These are phyloP conservation scores for Colletotrichum sp. DNA, from an alignment of 2,329 filamentous ascomycete species.

Conservation along the genomic window DNA sequence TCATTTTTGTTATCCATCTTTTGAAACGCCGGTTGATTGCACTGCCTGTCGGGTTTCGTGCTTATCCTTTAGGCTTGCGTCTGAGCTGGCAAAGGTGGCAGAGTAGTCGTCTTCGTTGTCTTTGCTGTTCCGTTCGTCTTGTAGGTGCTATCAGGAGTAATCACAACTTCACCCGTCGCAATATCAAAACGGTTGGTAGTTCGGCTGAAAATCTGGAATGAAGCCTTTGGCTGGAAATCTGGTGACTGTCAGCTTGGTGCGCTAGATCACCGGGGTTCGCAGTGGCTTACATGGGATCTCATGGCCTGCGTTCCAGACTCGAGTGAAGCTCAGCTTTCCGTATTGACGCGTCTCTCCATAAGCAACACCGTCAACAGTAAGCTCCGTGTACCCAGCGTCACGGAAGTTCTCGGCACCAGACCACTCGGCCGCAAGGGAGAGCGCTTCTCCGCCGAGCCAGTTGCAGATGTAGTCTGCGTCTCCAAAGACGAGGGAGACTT, in stretches of 20 bases:
- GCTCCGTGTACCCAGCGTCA: constrained; percentile 66
- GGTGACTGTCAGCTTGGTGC: constrained; percentile 25
- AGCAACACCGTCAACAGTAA: constrained; percentile 63
- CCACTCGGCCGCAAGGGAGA: constrained; percentile 56
- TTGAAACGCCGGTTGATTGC: no score
- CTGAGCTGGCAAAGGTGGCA: not conserved
- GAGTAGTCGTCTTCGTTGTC: not conserved
- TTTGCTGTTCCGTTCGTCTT: constrained; percentile 2
- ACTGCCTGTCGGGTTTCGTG: no score
- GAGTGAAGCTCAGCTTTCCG: constrained; percentile 65
- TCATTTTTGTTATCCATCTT: no score
- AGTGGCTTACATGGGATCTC: not conserved
- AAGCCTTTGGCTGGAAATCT: constrained; percentile 51
- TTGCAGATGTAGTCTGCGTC: constrained; percentile 62
- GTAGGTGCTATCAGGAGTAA: not conserved
- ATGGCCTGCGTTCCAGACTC: constrained; percentile 63
- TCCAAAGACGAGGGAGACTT: constrained; percentile 60
- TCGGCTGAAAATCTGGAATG: constrained; percentile 53
- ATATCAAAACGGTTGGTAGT: constrained; percentile 52
- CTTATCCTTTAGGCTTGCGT: not conserved
- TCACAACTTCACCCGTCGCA: constrained; percentile 43
- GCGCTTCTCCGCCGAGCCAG: constrained; percentile 54
- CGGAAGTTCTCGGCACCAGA: constrained; percentile 67
- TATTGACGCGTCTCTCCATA: constrained; percentile 71
- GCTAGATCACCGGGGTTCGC: accelerated